A percentile compares a stretch with the other conserved stretches of the same genome.
phyloP scores from a whole-genome alignment of 225 moss, liverwort and hornwort genomes.

The Sphagnum contortum region DNA sequence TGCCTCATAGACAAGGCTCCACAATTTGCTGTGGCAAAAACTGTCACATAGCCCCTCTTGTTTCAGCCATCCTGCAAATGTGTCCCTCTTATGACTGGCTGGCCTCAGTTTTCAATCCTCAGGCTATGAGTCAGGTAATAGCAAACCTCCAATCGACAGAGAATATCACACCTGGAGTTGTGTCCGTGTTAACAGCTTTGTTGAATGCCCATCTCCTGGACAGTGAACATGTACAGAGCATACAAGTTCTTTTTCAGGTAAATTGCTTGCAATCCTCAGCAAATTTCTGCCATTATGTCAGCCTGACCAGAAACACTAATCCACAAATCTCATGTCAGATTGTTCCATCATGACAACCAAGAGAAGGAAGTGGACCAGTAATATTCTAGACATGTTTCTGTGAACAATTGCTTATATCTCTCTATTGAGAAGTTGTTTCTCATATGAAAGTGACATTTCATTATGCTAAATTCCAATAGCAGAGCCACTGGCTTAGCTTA shows the following conservation, averaged over 20 bases:
- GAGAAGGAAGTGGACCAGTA: neutral
- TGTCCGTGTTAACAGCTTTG: slow-evolving; percentile 55
- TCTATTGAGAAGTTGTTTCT: too few relatives aligned
- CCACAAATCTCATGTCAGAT: too few relatives aligned
- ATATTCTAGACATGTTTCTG: neutral
- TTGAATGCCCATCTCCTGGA: slow-evolving; percentile 35
- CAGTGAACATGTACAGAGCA: slow-evolving; percentile 29
- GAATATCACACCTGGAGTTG: slow-evolving; percentile 22
- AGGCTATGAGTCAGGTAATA: slow-evolving; percentile 30
- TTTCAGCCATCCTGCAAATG: slow-evolving; percentile 36
- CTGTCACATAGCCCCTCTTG: slow-evolving; percentile 25
- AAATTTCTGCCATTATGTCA: neutral
- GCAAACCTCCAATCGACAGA: slow-evolving; percentile 27
- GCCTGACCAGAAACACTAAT: too few relatives aligned
- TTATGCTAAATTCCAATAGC: too few relatives aligned
- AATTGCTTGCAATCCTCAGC: slow-evolving; percentile 6
- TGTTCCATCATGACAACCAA: too few relatives aligned
- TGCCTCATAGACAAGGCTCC: slow-evolving; percentile 1
- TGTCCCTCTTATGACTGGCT: slow-evolving; percentile 41
- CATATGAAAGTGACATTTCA: too few relatives aligned
- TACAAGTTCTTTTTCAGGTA: slow-evolving; percentile 59
- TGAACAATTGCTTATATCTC: neutral
- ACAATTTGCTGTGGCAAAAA: slow-evolving; percentile 7
- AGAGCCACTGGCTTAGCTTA: too few relatives aligned
- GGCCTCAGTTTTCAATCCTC: slow-evolving; percentile 36